These are phyloP conservation scores for Vaccinium darrowii DNA, from an alignment of 148 eudicot genomes.

Conservation along the genomic window DNA sequence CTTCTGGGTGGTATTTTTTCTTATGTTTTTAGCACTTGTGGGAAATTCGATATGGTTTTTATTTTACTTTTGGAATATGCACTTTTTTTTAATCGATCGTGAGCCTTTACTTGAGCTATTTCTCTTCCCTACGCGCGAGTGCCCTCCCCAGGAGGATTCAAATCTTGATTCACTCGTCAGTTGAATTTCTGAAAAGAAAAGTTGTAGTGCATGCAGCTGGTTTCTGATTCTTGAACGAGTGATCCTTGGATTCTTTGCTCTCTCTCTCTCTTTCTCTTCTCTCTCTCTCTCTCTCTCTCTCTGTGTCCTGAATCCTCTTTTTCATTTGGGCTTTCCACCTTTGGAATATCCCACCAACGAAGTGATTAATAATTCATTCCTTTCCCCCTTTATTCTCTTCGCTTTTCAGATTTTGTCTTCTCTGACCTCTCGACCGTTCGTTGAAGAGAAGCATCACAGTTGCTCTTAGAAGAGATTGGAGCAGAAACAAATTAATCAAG, in stretches of 20 bases:
- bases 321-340: not conserved
- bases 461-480: not conserved
- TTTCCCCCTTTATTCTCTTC: constrained; percentile 6
- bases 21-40: no score
- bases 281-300: no score
- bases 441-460: not conserved
- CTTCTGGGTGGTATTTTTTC: no score
- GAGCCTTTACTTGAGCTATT: no score
- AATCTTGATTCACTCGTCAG: no score
- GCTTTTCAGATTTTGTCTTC: constrained; percentile 6
- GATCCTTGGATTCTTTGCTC: constrained; percentile 7
- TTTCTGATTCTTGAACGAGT: not conserved
- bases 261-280: not conserved
- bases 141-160: no score
- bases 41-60: no score
- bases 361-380: not conserved
- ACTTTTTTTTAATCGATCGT: no score
- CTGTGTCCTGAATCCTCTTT: not conserved
- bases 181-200: not conserved
- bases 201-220: not conserved
- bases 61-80: no score
- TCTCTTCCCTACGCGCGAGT: no score
- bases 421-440: not conserved
- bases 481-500: not conserved
- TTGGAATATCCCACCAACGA: constrained; percentile 9